A percentile compares a stretch with the other conserved stretches of the same genome.
These are phyloP conservation scores for Paecilomyces dactylethromorphus DNA, from an alignment of 2,329 filamentous ascomycete species.

Conservation along the genomic window DNA sequence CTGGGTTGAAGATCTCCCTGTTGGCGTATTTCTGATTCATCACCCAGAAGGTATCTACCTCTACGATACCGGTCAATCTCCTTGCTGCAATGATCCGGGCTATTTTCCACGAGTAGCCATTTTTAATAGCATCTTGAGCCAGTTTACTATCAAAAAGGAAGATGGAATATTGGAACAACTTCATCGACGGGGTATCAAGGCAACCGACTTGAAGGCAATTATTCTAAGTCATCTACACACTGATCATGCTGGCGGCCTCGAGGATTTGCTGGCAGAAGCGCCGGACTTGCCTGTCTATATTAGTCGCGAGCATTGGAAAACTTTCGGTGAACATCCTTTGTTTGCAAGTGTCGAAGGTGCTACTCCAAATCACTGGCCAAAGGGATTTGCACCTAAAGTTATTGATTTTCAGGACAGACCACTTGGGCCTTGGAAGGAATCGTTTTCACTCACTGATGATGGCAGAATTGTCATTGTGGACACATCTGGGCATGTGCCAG, in stretches of 20 bases:
- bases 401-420: constrained; percentile 15
- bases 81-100: constrained; percentile 11
- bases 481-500: constrained; percentile 29
- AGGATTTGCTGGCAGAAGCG: constrained; percentile 16
- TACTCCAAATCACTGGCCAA: constrained; percentile 25
- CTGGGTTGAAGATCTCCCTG: too few species aligned
- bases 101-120: constrained; percentile 16
- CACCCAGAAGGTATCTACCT: constrained; percentile 18
- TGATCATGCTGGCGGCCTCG: constrained; percentile 12
- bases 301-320: constrained; percentile 23
- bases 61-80: constrained; percentile 20
- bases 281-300: constrained; percentile 20
- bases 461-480: constrained; percentile 23
- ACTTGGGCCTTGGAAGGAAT: constrained; percentile 23
- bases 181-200: too few species aligned
- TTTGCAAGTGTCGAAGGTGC: constrained; percentile 20
- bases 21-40: constrained; percentile 15
- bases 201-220: too few species aligned
- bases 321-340: constrained; percentile 19
- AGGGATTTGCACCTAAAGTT: constrained; percentile 21
- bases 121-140: constrained; percentile 11
- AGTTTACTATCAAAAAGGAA: too few species aligned
- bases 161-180: too few species aligned
- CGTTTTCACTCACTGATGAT: constrained; percentile 21
- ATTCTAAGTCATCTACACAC: too few species aligned